Base-by-base conservation (phyloP, 2,329 filamentous ascomycete genomes). In the Ascochyta rabiei region DNA sequence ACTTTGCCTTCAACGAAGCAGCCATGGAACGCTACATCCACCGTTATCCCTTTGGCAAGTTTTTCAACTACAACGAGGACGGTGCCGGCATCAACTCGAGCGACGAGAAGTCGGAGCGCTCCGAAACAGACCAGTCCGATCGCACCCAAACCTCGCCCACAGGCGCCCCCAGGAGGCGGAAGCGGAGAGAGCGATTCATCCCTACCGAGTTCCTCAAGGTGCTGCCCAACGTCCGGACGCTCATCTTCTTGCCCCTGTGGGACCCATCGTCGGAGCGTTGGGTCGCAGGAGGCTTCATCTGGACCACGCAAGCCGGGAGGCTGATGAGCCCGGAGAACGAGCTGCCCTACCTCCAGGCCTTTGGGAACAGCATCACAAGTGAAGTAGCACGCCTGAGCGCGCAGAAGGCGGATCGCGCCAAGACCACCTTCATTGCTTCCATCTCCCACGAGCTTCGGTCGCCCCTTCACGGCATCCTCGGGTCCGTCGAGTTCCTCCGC, bases 401-500 rank as follows among this genome's bases (percentile, higher is more conserved):
- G 2, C 66, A 68, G 38, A 69, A 65, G 39, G 63, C 69, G 3
- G 69, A 73, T 19, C 68, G 69, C 35, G 68, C 70, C 3, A 78
- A 78, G 51, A 73, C 72, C 1, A 74, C 75, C 6, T 77, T 79
- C 46, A 72, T 79, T 30, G 72, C 74, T 21, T 76, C 74, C 4
- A 76, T 79, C 30, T 75, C 70, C 1, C 76, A 79, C 48, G 76
- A 79, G 53, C 72, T 88, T 9, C 78, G 85, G 1, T 85, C 81
- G 1, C 85, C 85, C 0, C 73, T 88, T 0, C 84, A 87, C 56
- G 85, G 85, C 2, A 81, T 87, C n/a, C 71, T 87, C 0, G 80
- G 82, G 0, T 70, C 71, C 4, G 63, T 74, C 2, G 69, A 71
- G 39, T 71, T 73, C 24, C 60, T 74, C 2, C 61, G 63, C 13